Conservation (phyloP, 495 filamentous ascomycete genomes). For the Neurospora sp. region DNA sequence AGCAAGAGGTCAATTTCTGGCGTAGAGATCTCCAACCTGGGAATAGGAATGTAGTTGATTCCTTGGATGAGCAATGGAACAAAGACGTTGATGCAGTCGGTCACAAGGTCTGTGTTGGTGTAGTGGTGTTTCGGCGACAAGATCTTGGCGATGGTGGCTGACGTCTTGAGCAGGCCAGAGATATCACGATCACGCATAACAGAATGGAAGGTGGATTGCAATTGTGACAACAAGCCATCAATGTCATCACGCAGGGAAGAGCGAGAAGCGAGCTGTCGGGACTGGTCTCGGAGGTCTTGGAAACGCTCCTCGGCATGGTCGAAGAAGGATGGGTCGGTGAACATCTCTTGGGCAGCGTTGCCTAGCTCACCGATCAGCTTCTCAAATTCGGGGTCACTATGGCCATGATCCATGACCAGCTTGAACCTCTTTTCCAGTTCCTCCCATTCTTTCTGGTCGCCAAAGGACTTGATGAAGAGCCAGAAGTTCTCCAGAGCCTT, state of each 20-base stretch:
- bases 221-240: slow-evolving; percentile 59
- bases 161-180: slow-evolving; percentile 53
- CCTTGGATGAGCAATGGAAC: slow-evolving; percentile 65
- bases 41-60: slow-evolving; percentile 81
- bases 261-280: slow-evolving; percentile 50
- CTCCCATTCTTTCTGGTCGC: slow-evolving; percentile 65
- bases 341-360: slow-evolving; percentile 62
- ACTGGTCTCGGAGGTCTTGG: slow-evolving; percentile 57
- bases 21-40: slow-evolving; percentile 71
- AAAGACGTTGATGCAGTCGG: slow-evolving; percentile 67
- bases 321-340: slow-evolving; percentile 81
- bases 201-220: slow-evolving; percentile 54
- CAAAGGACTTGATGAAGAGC: slow-evolving; percentile 67
- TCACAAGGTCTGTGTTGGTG: slow-evolving; percentile 58
- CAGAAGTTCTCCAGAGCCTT: slow-evolving; percentile 68
- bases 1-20: slow-evolving; percentile 77
- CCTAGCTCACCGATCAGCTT: slow-evolving; percentile 60
- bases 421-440: slow-evolving; percentile 55
- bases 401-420: slow-evolving; percentile 60
- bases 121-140: slow-evolving; percentile 46
- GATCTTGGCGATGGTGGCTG: slow-evolving; percentile 52
- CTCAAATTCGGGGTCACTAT: slow-evolving; percentile 78
- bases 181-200: slow-evolving; percentile 62
- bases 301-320: slow-evolving; percentile 61
- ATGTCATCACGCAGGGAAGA: slow-evolving; percentile 62